Base-by-base conservation (phyloP, 176 grass and related monocot species). In the Tillandsia fasciculata region DNA sequence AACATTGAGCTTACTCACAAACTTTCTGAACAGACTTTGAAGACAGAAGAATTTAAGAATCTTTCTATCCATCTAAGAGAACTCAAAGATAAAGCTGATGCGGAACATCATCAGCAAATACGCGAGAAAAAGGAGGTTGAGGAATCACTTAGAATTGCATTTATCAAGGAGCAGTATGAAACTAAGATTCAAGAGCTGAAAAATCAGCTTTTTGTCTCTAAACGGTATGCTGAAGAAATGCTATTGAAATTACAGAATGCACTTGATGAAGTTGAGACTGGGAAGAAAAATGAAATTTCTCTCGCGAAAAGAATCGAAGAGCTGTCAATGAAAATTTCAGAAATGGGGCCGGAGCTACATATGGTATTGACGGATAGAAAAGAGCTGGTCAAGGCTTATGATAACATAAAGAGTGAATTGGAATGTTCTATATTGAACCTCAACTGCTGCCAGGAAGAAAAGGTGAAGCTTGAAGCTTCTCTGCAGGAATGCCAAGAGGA, bases 171-270 rank as follows among this genome's bases (percentile, higher is more conserved):
- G 65, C 94, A 99, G 65, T 93, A 99, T 66, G 94, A 99, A 80
- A 86, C 87, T 0, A 99, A 90, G 74, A 86, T 99, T 78, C 94
- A 99, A 77, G 94, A 99, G 66, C 63, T 99, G 26, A 99, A 90
- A 79, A 82, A 83, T 75, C 94, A 90, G 67, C 76, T 83, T 22
- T 82, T 74, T 75, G 77, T 87, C 53, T 93, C 84, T 33, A 90
- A 93, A 78, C 90, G 93, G 48, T 90, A 93, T 87, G 75, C 94
- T 56, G 94, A 99, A 93, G 94, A 99, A 82, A 93, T 99, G 90
- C 73, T 99, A 72, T 56, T 99, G 56, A 99, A 93, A 78, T 75
- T 99, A 70, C 89, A 99, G 88, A 90, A 75, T 79, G 77, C 94
- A 79, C 78, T 93, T 74, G 87, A 99, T 80, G 94, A 99, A 63